Conservation (phyloP, 306 rosid species). For the Alnus rubra region DNA sequence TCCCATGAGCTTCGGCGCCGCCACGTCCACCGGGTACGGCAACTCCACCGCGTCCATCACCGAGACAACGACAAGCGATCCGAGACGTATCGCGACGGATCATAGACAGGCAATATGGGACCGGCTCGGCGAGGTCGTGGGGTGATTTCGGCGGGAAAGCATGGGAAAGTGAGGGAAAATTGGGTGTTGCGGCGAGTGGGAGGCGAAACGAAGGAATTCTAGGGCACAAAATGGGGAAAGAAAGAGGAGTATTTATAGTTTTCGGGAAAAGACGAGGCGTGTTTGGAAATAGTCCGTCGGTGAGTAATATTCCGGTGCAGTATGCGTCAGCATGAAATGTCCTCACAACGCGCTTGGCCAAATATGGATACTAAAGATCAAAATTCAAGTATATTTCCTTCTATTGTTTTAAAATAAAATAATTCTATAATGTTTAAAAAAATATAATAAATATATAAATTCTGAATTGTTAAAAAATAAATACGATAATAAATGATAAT, state of each 20-base stretch:
- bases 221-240: conserved; percentile 70
- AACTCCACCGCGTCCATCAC: conserved; percentile 68
- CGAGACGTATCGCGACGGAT: conserved; percentile 18
- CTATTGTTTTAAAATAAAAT: too few species aligned
- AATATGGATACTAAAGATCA: too few species aligned
- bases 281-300: conserved; percentile 46
- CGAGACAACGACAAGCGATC: conserved; percentile 29
- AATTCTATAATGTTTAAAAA: too few species aligned
- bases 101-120: neutral
- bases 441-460: too few species aligned
- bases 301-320: conserved; percentile 77
- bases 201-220: conserved; percentile 44
- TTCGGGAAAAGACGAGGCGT: conserved; percentile 80
- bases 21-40: conserved; percentile 46
- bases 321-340: conserved; percentile 24
- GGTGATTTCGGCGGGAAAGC: neutral
- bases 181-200: conserved; percentile 66
- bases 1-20: conserved; percentile 60
- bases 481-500: too few species aligned
- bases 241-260: conserved; percentile 84
- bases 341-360: conserved; percentile 1
- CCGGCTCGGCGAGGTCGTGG: neutral
- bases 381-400: too few species aligned
- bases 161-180: conserved; percentile 24
- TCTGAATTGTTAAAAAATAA: too few species aligned